Base-by-base conservation (phyloP, 768 basidiomycete genomes). In the Basidioascus undulatus region DNA sequence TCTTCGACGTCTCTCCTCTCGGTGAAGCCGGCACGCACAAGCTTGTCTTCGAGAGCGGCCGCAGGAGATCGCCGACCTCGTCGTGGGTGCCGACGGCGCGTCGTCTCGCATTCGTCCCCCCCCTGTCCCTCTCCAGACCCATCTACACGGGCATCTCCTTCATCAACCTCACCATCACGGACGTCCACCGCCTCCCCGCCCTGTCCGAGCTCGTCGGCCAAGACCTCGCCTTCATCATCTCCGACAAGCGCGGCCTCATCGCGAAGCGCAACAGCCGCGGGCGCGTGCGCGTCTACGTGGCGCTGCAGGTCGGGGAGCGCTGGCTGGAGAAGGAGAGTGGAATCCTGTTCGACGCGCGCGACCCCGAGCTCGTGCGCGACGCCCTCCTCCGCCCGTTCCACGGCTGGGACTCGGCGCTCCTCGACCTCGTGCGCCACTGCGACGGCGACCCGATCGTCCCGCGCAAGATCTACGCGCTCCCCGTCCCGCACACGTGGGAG, bases 81-180 rank as follows among this genome's bases (percentile, higher is more conserved):
- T 61, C 32, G 45, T 62, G 32, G 61, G 61, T 9, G 60, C 61
- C n/a, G 61, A 62, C 35, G 63, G 65, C 6, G 54, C 63, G 4
- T 62, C 61, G 57, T 62, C 61, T 13, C 54, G 53, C 41, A 51
- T 60, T 7, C 60, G 64, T n/a, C 12, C 47, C 52, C 4, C 47
- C 61, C 35, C 41, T 64, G 21, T 54, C 56, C 20, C 35, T 53
- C 18, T 49, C 51, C 10, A 40, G 41, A 26, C 61, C 63, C 5
- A 36, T 47, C 26, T 64, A 61, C 48, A 52, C 54, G 11, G 62
- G 61, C 7, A 47, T 52, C 5, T 41, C 44, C 13, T 47, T 52
- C 32, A 41, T 48, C 39, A 53, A 55, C 26, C 18, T 50, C 9
- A 15, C 26, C 11, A 50, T 56, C 26, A n/a, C 40, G 38, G 21